Conservation (phyloP, 495 filamentous ascomycete genomes). For the Penicillium ochrochloron region DNA sequence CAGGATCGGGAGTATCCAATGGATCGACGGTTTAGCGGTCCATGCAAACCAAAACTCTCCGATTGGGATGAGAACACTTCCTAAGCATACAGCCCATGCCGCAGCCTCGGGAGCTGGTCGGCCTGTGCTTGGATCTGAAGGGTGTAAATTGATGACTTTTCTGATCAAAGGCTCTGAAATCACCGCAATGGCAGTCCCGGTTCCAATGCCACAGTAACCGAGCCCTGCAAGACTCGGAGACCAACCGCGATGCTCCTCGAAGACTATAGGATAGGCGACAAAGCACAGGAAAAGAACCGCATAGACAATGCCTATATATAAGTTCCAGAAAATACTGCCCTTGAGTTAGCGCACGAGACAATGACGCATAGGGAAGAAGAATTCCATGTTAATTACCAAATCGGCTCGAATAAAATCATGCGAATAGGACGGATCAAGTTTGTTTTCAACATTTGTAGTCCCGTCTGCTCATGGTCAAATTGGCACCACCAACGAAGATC, state of each 20-base stretch:
- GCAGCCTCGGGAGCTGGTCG: constrained; percentile 67
- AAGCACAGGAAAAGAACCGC: constrained; percentile 76
- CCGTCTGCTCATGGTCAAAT: constrained; percentile 57
- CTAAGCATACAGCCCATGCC: constrained; percentile 68
- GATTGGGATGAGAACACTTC: constrained; percentile 63
- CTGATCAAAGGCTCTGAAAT: constrained; percentile 65
- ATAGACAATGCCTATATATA: constrained; percentile 72
- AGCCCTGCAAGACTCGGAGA: constrained; percentile 65
- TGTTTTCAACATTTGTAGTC: constrained; percentile 47
- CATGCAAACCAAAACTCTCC: constrained; percentile 77
- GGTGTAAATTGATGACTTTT: constrained; percentile 65
- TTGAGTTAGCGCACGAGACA: not conserved
- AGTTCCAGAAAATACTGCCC: constrained; percentile 66
- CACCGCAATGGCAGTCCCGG: constrained; percentile 67
- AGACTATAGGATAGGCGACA: constrained; percentile 73
- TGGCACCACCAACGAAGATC: constrained; percentile 69
- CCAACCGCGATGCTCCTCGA: constrained; percentile 72
- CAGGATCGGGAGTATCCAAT: constrained; percentile 71
- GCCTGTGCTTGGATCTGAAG: constrained; percentile 68
- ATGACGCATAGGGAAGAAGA: not conserved
- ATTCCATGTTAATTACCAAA: constrained; percentile 43
- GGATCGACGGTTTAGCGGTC: constrained; percentile 69
- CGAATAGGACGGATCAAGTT: constrained; percentile 69
- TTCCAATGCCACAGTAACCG: constrained; percentile 71
- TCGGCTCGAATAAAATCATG: constrained; percentile 68